Base-by-base conservation (phyloP, 179 eudicot genomes). In the Silene noctiflora region DNA sequence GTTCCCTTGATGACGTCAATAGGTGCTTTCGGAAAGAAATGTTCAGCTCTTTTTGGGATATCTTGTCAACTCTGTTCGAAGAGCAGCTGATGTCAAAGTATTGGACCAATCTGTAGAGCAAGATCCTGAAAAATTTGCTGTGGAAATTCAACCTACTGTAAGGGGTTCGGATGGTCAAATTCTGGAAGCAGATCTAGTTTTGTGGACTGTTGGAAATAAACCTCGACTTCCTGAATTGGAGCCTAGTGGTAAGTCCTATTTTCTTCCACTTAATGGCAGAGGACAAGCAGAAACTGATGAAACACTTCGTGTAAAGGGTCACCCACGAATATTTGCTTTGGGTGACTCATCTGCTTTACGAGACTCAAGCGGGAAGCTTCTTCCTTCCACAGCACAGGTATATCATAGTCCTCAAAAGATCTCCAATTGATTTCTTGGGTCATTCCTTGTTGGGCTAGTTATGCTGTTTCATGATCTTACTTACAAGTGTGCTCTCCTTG, bases 351-450 rank as follows among this genome's bases (percentile, higher is more conserved):
- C 98, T 80, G 86, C 96, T 71, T 84, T 89, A 66, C 91, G 94
- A 78, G 98, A 93, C 82, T 81, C 88, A 29, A 80, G 81, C 48
- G 99, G 99, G 76, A 90, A 81, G 76, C 73, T 88, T 84, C 97
- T 95, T 79, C 99, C 98, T 71, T 80, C 90, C 70, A 93, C 99
- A 63, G 99, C 99, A 63, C 99, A 95, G 96, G 99, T 95, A 79
- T 16, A 53, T n/a, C n/a, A n/a, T n/a, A n/a, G n/a, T n/a, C n/a
- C n/a, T n/a, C n/a, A n/a, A n/a, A n/a, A n/a, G n/a, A n/a, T 44
- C 65, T 24, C 46, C 4, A 14, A 56, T 16, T 33, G 19, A 51
- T 48, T 80, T 31, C 67, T 55, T n/a, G 17, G 48, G 33, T 61
- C 53, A 8, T 59, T 7, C 14, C 27, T 79, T 48, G 44, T 35